Conservation (phyloP, 768 basidiomycete species). For the Antrodiella citrinella region DNA sequence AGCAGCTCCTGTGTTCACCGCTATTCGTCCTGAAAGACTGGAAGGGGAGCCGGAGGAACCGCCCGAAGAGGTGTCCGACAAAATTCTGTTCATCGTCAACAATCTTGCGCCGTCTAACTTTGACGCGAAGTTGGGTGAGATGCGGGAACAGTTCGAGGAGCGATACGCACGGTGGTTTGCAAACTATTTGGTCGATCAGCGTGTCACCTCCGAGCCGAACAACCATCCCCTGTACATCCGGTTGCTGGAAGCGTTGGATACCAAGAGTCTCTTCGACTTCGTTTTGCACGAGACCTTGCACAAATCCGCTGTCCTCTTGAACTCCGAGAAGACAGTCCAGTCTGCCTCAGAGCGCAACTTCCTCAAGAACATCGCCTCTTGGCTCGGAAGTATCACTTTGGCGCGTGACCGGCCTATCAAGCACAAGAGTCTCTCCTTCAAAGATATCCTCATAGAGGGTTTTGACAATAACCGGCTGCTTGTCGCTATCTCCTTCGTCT, state of each 20-base stretch:
- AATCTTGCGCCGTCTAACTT: slow-evolving; percentile 95
- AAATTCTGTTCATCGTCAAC: slow-evolving; percentile 96
- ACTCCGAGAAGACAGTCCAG: slow-evolving; percentile 85
- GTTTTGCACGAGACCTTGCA: slow-evolving; percentile 91
- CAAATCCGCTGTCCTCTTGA: slow-evolving; percentile 80
- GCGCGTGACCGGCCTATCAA: slow-evolving; percentile 90
- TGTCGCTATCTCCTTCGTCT: slow-evolving; percentile 95
- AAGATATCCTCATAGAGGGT: slow-evolving; percentile 94
- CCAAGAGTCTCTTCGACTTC: slow-evolving; percentile 56
- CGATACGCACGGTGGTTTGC: slow-evolving; percentile 92
- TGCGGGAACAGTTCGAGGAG: slow-evolving; percentile 78
- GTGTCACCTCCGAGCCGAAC: slow-evolving; percentile 93
- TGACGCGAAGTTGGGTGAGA: slow-evolving; percentile 78
- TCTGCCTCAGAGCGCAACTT: slow-evolving; percentile 77
- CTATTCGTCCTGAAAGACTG: slow-evolving; percentile 66
- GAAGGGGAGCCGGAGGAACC: slow-evolving; percentile 61
- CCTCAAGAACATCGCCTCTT: slow-evolving; percentile 90
- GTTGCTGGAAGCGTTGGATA: slow-evolving; percentile 79
- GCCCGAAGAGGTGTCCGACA: slow-evolving; percentile 83
- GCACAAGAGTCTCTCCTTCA: slow-evolving; percentile 91
- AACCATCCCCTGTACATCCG: slow-evolving; percentile 94
- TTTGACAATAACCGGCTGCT: slow-evolving; percentile 87
- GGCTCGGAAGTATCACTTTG: slow-evolving; percentile 91
- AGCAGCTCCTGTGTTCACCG: slow-evolving; percentile 54
- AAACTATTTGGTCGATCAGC: slow-evolving; percentile 93